Evolutionary conservation across 257 asterid genomes (phyloP), one percentile per base, ranked within the genome.

Genomic region (Misopates orontium): DNA sequence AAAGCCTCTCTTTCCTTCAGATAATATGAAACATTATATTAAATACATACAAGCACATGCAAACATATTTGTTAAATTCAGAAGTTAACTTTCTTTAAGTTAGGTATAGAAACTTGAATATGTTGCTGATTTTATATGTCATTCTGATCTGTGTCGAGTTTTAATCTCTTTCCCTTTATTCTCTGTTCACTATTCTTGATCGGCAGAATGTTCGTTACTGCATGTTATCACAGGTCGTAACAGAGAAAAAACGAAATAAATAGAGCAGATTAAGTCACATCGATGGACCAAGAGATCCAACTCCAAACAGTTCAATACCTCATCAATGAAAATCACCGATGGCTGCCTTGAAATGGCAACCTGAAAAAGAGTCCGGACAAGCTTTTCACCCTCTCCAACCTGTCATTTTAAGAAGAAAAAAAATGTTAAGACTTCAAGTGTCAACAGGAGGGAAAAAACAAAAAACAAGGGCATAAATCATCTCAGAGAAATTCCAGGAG

Each of bases 371-470:
- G 97, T 88, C 4, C 95, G 88, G 53, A 94, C 97, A 77, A 94
- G 97, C 84, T 94, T 94, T 86, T 94, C 99, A 19, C 95, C 99
- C 79, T 94, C 99, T 69, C 99, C 99, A 23, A 94, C 97, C 99
- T 94, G 83, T 20, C 69, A 75, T 55, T 55, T 60, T 21, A 74
- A 25, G 64, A 58, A 72, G 52, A 66, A 57, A 31, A 71, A 66
- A 57, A 31, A 71, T 28, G 55, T n/a, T 10, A 56, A 68, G 65
- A 68, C 48, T 55, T 75, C 60, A 72, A 69, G 39, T 23, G 65
- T 55, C 52, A 50, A 48, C n/a, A n/a, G n/a, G n/a, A n/a, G n/a
- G n/a, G n/a, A 69, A 41, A 57, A 28, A 23, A 66, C 62, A 42
- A 60, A 74, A 60, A 45, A 62, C 53, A 69, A 41, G 62, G 44